Percentiles rank a stretch among this genome's conserved stretches.
Evolutionary conservation across 495 filamentous ascomycete species (phyloP).

Genomic region (Aspergillus homomorphus): DNA sequence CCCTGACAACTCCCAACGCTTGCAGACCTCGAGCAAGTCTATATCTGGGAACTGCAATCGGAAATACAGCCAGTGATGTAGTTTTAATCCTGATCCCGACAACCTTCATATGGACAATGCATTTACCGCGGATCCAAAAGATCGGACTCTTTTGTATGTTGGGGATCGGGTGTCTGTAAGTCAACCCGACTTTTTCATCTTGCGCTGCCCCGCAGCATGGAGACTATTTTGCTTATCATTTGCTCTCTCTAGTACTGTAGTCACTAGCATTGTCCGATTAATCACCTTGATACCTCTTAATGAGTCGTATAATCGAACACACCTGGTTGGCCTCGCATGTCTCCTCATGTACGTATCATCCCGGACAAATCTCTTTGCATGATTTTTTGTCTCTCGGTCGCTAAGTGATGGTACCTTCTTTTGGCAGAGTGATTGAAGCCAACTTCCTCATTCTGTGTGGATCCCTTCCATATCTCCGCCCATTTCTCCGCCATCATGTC

Average conservation of each 20-base stretch:
- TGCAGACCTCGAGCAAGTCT: neutral
- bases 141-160: neutral
- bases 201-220: neutral
- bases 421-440: neutral
- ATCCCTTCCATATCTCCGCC: neutral
- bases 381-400: too few relatives aligned
- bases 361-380: too few relatives aligned
- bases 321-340: neutral
- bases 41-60: neutral
- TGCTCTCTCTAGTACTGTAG: neutral
- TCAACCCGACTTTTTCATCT: neutral
- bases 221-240: neutral
- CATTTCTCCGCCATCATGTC: neutral
- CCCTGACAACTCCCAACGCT: neutral
- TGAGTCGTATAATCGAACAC: neutral
- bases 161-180: neutral
- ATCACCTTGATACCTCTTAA: neutral
- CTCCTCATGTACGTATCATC: neutral
- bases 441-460: conserved; percentile 1
- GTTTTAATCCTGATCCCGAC: neutral
- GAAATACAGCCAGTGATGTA: neutral
- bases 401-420: too few relatives aligned
- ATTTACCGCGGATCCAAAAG: neutral
- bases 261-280: neutral
- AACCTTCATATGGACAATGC: neutral